phyloP scores from a whole-genome alignment of 495 filamentous ascomycete genomes.

The Daldinia caldariorum region DNA sequence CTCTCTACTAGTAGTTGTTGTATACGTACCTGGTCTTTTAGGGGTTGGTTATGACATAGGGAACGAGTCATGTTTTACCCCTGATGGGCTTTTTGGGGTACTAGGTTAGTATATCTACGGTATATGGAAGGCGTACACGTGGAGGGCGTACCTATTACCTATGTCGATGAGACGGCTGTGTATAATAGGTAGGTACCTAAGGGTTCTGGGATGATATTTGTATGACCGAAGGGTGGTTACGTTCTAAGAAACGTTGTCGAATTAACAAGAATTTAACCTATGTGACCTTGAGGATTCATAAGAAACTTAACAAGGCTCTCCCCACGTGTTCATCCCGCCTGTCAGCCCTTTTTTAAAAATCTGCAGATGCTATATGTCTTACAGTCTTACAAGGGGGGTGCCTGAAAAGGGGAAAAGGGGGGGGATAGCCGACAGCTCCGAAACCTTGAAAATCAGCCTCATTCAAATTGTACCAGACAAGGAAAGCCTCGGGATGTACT shows the following conservation, averaged over 20 bases:
- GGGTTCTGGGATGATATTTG: neutral
- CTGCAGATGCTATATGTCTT: neutral
- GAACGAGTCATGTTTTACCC: slow-evolving; percentile 9
- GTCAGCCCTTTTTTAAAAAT: slow-evolving; percentile 2
- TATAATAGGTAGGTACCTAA: neutral
- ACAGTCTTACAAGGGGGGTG: neutral
- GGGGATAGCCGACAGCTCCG: neutral
- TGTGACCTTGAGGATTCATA: neutral
- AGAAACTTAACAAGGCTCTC: neutral
- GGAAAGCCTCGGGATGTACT: no score
- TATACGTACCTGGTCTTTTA: neutral
- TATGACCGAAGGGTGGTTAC: neutral
- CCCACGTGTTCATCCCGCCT: slow-evolving; percentile 18
- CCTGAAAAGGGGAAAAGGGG: neutral
- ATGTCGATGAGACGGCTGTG: neutral
- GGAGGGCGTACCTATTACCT: neutral
- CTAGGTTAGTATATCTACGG: neutral
- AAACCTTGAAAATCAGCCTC: neutral
- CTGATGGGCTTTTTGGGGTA: neutral
- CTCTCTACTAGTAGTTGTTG: neutral
- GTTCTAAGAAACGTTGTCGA: neutral
- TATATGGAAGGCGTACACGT: neutral
- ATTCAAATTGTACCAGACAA: neutral
- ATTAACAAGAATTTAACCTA: no score
- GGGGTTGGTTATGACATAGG: slow-evolving; percentile 12